These are phyloP conservation scores for Fraxinus cuspidata DNA, from an alignment of 257 asterid genomes.

Conservation along the genomic window DNA sequence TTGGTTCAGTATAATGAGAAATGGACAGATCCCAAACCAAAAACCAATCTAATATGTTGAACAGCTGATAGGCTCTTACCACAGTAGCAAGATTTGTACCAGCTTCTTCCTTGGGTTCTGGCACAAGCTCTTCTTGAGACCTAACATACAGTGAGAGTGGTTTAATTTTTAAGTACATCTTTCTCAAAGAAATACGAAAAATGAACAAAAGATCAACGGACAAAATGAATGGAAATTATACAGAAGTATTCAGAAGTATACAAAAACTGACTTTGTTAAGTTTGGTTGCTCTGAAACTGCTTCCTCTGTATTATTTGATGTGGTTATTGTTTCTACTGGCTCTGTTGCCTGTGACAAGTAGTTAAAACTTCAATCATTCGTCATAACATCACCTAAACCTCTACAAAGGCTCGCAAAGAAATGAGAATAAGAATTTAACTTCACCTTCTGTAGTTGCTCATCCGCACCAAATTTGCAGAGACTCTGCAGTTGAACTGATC, in stretches of 20 bases:
- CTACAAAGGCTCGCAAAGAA: neutral
- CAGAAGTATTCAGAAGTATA: neutral
- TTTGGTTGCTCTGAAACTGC: conserved; percentile 30
- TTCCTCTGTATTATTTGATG: conserved; percentile 39
- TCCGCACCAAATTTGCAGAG: conserved; percentile 68
- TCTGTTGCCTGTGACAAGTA: conserved; percentile 38
- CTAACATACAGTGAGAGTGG: conserved; percentile 7
- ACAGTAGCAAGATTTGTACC: conserved; percentile 19
- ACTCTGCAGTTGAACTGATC: conserved; percentile 56
- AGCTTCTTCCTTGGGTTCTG: conserved; percentile 28
- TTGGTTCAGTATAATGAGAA: conserved; percentile 25
- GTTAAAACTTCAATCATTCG: neutral
- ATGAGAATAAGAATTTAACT: neutral
- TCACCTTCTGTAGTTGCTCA: conserved; percentile 53
- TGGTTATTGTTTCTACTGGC: conserved; percentile 26
- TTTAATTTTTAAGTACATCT: neutral
- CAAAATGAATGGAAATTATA: neutral
- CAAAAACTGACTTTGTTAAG: conserved; percentile 40
- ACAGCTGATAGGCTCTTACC: conserved; percentile 17
- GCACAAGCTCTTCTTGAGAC: conserved; percentile 16
- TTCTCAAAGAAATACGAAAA: neutral
- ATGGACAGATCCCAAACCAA: neutral
- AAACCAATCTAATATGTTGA: neutral
- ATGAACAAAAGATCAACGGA: neutral
- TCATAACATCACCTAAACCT: neutral